These are phyloP conservation scores for Linnemannia zychae DNA, from an alignment of 192 early-diverging fungal genomes.

Conservation along the genomic window DNA sequence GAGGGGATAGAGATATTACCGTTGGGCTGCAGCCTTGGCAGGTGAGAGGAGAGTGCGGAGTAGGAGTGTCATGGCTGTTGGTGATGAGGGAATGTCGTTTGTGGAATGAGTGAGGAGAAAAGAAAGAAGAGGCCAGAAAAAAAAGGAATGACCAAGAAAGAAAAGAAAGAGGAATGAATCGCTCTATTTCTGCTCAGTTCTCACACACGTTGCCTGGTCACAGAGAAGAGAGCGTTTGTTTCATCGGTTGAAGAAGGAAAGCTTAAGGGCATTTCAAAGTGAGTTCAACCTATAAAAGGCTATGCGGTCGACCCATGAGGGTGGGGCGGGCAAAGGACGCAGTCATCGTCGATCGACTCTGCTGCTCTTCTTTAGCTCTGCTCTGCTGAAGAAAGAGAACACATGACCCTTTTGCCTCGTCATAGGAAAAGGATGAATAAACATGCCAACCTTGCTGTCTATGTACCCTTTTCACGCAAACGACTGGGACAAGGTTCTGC, in stretches of 20 bases:
- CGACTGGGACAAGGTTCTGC: not conserved
- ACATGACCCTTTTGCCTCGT: not conserved
- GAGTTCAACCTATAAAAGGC: not conserved
- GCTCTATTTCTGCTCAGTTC: not conserved
- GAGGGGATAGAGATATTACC: constrained; percentile 1
- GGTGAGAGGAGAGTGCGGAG: constrained; percentile 28
- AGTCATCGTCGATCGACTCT: not conserved
- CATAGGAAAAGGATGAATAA: too few species aligned
- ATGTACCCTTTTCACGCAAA: not conserved
- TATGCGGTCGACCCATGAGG: not conserved
- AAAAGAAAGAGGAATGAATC: not conserved
- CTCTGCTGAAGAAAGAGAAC: not conserved
- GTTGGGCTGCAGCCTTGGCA: constrained; percentile 20
- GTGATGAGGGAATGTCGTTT: not conserved
- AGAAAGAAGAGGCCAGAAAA: not conserved
- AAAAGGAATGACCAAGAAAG: not conserved
- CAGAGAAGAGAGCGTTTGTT: not conserved
- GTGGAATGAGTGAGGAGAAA: too few species aligned
- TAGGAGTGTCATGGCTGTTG: constrained; percentile 7
- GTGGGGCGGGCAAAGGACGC: not conserved
- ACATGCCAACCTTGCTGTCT: not conserved
- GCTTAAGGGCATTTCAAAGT: not conserved
- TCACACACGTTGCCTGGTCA: too few species aligned
- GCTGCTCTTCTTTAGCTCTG: not conserved
- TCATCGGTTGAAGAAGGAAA: not conserved